A percentile compares a stretch with the other conserved stretches of the same genome.
Evolutionary conservation across 208 protist species (phyloP).

Genomic region (Crithidia bombi): DNA sequence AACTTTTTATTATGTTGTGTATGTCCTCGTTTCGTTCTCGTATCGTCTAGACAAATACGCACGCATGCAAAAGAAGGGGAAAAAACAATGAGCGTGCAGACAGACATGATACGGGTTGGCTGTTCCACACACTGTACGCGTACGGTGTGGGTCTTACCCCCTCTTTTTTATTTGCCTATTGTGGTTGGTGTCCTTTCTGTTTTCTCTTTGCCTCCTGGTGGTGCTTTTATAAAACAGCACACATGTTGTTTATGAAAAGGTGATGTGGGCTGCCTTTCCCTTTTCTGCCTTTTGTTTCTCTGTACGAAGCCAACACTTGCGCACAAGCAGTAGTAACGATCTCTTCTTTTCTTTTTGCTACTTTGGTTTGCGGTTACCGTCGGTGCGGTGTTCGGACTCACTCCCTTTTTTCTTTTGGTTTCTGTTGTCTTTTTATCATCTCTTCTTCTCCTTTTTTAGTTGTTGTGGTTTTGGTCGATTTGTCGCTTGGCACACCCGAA

Average conservation of each 20-base stretch:
- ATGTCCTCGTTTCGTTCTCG: background rate
- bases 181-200: conserved; percentile 15
- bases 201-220: conserved; percentile 23
- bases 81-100: background rate
- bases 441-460: conserved; percentile 11
- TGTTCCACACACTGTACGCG: no score
- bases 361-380: background rate
- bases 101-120: background rate
- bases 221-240: background rate
- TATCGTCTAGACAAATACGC: background rate
- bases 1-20: background rate
- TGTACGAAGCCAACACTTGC: background rate
- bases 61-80: background rate
- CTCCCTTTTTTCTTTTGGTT: no score
- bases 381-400: background rate
- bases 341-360: conserved; percentile 4
- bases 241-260: no score
- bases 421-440: background rate
- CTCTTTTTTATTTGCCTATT: conserved; percentile 1
- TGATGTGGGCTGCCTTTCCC: background rate
- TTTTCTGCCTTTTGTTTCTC: conserved; percentile 13
- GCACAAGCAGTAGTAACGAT: conserved; percentile 1
- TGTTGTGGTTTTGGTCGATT: background rate
- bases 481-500: background rate
- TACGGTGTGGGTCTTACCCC: background rate